phyloP scores from a whole-genome alignment of 1,284 basidiomycete species.

The Ustilago loliicola region DNA sequence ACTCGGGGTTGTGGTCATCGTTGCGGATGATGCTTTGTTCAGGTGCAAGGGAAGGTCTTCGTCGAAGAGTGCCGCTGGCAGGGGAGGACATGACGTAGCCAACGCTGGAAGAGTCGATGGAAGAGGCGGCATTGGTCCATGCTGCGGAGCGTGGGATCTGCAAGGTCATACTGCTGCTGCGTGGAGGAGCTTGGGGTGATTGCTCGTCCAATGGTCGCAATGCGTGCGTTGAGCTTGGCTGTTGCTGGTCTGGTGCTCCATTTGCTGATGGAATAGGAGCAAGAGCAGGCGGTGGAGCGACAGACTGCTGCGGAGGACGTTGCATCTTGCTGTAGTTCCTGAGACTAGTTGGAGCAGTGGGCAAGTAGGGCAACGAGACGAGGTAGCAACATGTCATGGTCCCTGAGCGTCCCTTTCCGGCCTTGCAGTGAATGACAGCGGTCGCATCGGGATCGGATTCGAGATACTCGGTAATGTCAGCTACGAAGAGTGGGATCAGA shows the following conservation, averaged over 20 bases:
- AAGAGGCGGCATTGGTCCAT: constrained; percentile 12
- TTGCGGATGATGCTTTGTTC: constrained; percentile 53
- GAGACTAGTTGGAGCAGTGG: constrained; percentile 46
- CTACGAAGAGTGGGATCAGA: constrained; percentile 80
- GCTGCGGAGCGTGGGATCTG: constrained; percentile 35
- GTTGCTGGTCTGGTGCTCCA: neutral
- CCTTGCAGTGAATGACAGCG: constrained; percentile 88
- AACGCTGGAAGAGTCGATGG: constrained; percentile 1
- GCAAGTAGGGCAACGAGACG: constrained; percentile 56
- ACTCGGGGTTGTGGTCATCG: constrained; percentile 38
- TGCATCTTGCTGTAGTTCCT: constrained; percentile 53
- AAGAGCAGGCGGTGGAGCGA: neutral
- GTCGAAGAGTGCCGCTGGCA: constrained; percentile 18
- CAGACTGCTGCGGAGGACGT: constrained; percentile 20
- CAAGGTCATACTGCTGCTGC: constrained; percentile 25
- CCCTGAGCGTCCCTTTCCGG: constrained; percentile 63
- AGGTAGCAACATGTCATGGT: constrained; percentile 64
- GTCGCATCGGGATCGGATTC: constrained; percentile 79
- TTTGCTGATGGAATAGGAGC: constrained; percentile 8
- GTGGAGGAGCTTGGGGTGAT: constrained; percentile 1
- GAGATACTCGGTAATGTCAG: constrained; percentile 85
- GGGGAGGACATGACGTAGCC: neutral
- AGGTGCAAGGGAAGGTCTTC: constrained; percentile 36
- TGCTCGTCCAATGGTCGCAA: constrained; percentile 1
- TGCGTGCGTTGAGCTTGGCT: neutral